Percentiles rank a stretch among this genome's conserved stretches.
Conservation (phyloP, 208 protist species). For the Trichomonas tenax region DNA sequence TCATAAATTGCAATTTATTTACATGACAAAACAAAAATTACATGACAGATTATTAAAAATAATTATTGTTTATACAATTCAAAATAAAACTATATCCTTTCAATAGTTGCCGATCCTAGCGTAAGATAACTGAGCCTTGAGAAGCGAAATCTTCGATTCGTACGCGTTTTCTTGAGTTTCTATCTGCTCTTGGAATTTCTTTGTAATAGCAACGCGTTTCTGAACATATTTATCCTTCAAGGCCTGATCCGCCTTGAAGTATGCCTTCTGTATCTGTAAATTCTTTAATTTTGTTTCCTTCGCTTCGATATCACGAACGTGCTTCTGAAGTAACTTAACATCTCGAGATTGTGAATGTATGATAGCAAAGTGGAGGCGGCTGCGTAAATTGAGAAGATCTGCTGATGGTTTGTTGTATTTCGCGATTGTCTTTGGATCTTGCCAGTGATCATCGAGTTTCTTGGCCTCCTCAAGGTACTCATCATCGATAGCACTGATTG, state of each 20-base stretch:
- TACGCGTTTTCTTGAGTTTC: neutral
- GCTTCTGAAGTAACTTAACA: neutral
- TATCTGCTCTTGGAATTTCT: neutral
- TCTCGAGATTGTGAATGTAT: neutral
- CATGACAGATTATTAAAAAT: no score
- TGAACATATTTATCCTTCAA: neutral
- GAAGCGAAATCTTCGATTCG: neutral
- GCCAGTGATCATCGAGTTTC: neutral
- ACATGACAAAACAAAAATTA: no score
- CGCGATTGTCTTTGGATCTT: neutral
- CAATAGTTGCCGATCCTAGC: neutral
- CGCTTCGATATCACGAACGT: neutral
- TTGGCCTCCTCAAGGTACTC: neutral
- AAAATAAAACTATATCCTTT: neutral
- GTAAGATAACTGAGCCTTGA: neutral
- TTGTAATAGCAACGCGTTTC: neutral
- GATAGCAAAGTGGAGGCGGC: neutral
- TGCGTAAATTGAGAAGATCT: neutral
- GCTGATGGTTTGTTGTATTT: neutral
- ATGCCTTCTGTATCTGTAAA: neutral
- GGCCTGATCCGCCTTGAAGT: neutral
- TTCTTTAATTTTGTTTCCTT: neutral
- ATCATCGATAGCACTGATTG: neutral
- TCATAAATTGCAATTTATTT: no score
- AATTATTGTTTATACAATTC: neutral